Base-by-base conservation (phyloP, 2,329 filamentous ascomycete genomes). In the Ascocoryne sarcoides region DNA sequence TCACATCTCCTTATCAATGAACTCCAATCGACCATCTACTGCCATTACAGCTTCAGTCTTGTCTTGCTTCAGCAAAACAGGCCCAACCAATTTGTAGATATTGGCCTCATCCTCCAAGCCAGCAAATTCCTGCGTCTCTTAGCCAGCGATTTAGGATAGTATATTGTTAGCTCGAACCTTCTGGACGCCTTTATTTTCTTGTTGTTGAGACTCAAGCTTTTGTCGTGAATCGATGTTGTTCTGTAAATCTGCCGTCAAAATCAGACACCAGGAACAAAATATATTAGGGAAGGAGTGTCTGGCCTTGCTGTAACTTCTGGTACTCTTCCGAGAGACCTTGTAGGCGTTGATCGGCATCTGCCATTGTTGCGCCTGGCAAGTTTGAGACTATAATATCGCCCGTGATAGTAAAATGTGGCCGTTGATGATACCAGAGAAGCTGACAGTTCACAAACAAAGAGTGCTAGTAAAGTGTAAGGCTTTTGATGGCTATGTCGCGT, bases 81-180 rank as follows among this genome's bases (percentile, higher is more conserved):
- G 92, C 0, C 92, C 92, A 34, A 95, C 79, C 31, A 95, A 77
- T 66, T 96, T 98, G 76, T 94, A 98, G 62, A 98, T 94, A 49
- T 79, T 86, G 57, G 93, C 84, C 53, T 82, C 83, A 28, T 89
- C 82, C 54, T 80, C 76, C 44, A 96, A 71, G 39, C 74, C 72
- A 30, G 77, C 71, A 62, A 96, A 96, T 63, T 96, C 90, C 81
- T 92, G 49, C 12, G 12, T 19, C 5, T 47, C 40, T 55, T 50
- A 50, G 50, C 38, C 18, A 10, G 18, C 16, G 18, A 14, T 31
- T 18, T 5, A 17, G 7, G 8, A 5, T 38, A 10, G 16, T 10
- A 10, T 38, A 2, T 21, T 19, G 32, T 7, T 34, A 38, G n/a
- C 28, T 36, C 40, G 32, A 52, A 86, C 85, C 66, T 85, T 83